Evolutionary conservation across 495 filamentous ascomycete genomes (phyloP), one percentile per base, ranked within the genome.

Genomic region (Penicillium roqueforti): DNA sequence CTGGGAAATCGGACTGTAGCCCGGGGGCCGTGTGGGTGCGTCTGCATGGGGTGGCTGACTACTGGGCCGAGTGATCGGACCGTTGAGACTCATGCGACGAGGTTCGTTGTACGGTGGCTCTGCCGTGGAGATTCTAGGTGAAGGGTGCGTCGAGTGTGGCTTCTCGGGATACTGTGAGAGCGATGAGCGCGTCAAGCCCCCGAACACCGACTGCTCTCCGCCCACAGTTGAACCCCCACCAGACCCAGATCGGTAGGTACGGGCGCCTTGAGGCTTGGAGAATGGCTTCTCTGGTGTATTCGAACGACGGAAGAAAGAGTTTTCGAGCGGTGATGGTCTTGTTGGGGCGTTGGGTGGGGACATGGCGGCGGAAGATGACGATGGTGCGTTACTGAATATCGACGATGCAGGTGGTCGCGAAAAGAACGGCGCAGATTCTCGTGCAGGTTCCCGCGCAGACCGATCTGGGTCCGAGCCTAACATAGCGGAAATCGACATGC

Each of bases 401-500:
- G 83, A 78, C 34, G 83, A 76, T 20, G 75, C 69, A 13, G 73
- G 71, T 39, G 76, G 78, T 42, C 76, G 76, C 51, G 75, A 73
- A 56, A 86, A 85, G 28, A 81, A 78, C 8, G 77, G 68, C 25
- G 75, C 68, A 40, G 79, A 66, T 31, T 51, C 48, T 51, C 48
- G 48, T 5, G 50, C 40, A 52, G 50, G 20, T 3, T 26, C 22
- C n/a, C 23, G 22, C 20, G n/a, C 28, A 31, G 28, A 31, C 28
- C 83, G 82, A 41, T 86, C 86, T 19, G 79, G 62, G 50, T 81
- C 81, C 11, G 75, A 69, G 46, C 80, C 83, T 43, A 98, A 82
- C 80, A 98, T 90, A 19, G 93, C 89, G 8, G 90, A 93, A 62
- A 98, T 98, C 19, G 93, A 95, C 93, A 98, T 97, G 75, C 87